Evolutionary conservation across 208 protist genomes (phyloP).

Genomic region (Tritrichomonas musculus): DNA sequence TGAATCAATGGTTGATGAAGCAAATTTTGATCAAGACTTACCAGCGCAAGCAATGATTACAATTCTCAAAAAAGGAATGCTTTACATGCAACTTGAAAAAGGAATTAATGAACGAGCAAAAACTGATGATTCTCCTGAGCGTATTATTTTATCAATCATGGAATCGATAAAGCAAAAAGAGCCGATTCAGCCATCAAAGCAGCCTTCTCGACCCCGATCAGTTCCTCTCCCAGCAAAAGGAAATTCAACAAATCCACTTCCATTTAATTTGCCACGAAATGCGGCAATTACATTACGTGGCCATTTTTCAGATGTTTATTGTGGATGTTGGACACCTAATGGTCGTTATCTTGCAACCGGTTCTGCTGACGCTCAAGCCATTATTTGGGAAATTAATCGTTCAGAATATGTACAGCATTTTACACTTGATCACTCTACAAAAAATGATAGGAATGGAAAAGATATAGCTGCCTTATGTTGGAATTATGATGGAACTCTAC

Average conservation of each 20-base stretch:
- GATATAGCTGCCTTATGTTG: background rate
- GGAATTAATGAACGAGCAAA: background rate
- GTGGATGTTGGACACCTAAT: background rate
- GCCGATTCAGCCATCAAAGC: background rate
- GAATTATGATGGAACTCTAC: background rate
- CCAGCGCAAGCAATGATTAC: slow-evolving; percentile 1
- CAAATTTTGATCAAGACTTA: background rate
- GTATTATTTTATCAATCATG: background rate
- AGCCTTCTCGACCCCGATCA: background rate
- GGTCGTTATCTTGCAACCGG: background rate
- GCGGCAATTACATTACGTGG: background rate
- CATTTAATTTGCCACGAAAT: background rate
- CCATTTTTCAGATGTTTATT: background rate
- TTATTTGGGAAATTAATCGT: background rate
- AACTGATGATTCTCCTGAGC: background rate
- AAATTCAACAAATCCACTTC: no score
- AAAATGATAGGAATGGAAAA: background rate
- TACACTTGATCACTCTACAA: background rate
- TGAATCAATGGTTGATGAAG: background rate
- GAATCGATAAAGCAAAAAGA: background rate
- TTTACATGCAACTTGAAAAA: slow-evolving; percentile 5
- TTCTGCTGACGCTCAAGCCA: background rate
- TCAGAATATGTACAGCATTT: background rate
- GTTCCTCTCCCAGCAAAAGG: background rate
- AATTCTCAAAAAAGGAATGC: slow-evolving; percentile 15